Evolutionary conservation across 805 yeast genomes (phyloP), one percentile per base, ranked within the genome.

Genomic region (Ogataea degrootiae): DNA sequence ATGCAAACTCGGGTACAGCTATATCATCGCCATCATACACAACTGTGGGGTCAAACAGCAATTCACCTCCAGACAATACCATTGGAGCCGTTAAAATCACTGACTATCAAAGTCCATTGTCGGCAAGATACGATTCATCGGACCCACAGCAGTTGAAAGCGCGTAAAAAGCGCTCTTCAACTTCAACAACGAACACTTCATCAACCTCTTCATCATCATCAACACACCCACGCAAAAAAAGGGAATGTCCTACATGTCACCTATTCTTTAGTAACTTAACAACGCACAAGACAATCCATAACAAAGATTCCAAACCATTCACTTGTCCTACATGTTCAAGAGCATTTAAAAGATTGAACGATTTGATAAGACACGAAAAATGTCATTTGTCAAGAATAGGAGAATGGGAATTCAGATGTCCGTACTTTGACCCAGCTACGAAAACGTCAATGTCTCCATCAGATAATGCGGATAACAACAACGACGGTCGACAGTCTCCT

Each of bases 271-370:
- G 88, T 47, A 90, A 89, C 61, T 70, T 89, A 56, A 87, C 92
- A 23, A 88, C 96, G 6, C 96, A 87, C 66, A 81, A 80, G 63
- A 79, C 90, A 1, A 85, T 89, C 16, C 96, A 87, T 63, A 80
- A 82, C 46, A 87, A 85, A 11, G 77, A 82, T 19, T 73, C 81
- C 15, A 75, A 95, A 49, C 96, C 96, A 0, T 92, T 83, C 61
- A 72, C 80, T 40, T 90, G 97, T 66, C 73, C 78, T 38, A 77
- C 82, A 34, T 90, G 97, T 65, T 73, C 77, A 37, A 79, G 96
- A 50, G 96, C 96, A 2, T 90, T 90, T 68, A 87, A 94, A 15
- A 74, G 97, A 49, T 84, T 91, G 39, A 91, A 91, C 63, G 97
- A 90, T 63, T 70, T 91, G 55, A 78, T 84, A 54, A 75, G 97